Conservation (phyloP, 2,329 filamentous ascomycete genomes). For the Neofusicoccum sp. region DNA sequence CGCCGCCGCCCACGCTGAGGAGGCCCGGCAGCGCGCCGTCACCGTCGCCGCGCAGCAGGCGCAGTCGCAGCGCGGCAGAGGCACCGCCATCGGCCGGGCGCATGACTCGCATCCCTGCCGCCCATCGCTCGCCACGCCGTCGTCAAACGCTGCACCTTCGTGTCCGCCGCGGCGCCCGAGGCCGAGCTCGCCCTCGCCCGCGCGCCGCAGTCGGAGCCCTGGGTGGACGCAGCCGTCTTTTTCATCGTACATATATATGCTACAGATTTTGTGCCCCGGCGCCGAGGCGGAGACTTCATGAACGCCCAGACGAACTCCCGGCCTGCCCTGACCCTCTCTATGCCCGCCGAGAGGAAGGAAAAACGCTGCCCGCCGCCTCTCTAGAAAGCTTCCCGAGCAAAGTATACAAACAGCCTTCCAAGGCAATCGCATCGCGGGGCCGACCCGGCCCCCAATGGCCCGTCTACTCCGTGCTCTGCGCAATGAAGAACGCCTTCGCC, state of each 20-base stretch:
- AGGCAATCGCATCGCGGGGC: not conserved
- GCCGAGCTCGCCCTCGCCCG: not conserved
- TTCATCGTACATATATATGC: conserved; percentile 20
- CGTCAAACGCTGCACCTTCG: conserved; percentile 15
- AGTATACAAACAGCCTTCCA: conserved; percentile 11
- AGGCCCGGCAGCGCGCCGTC: not conserved
- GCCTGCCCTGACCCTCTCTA: conserved; percentile 12
- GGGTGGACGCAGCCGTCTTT: not conserved
- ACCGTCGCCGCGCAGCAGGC: too few relatives aligned
- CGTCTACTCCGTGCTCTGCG: conserved; percentile 33
- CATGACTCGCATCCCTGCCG: conserved; percentile 17
- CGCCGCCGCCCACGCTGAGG: not conserved
- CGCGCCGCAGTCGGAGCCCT: not conserved
- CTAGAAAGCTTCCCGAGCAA: conserved; percentile 1
- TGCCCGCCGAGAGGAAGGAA: conserved; percentile 8
- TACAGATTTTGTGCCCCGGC: conserved; percentile 18
- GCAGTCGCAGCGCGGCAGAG: too few relatives aligned
- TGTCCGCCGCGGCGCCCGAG: conserved; percentile 2
- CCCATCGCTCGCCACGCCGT: conserved; percentile 14
- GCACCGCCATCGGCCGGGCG: conserved; percentile 7
- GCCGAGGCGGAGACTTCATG: conserved; percentile 12
- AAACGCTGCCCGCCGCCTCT: conserved; percentile 6
- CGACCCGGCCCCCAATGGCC: not conserved
- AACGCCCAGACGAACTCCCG: conserved; percentile 17
- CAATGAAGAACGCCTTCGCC: conserved; percentile 68